phyloP scores from a whole-genome alignment of 2,329 filamentous ascomycete species.

The Trichoderma hamatum region DNA sequence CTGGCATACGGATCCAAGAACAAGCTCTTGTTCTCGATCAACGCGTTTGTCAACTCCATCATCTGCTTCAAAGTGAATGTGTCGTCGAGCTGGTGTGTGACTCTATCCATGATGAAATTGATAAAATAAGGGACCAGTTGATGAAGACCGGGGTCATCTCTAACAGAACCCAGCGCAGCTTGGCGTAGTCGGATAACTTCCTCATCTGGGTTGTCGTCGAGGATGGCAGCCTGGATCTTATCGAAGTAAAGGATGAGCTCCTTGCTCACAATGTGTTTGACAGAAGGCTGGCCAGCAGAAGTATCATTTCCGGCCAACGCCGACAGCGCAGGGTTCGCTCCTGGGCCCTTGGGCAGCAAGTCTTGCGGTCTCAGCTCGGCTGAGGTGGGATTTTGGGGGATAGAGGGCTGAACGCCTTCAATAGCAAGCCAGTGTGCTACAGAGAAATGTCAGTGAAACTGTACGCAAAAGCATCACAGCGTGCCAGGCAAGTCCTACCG shows the following conservation, averaged over 20 bases:
- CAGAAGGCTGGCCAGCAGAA: conserved; percentile 80
- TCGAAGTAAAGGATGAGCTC: conserved; percentile 97
- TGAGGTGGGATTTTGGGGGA: conserved; percentile 92
- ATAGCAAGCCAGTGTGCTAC: conserved; percentile 95
- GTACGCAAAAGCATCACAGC: too few species aligned
- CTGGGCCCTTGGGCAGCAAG: conserved; percentile 84
- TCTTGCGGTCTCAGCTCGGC: conserved; percentile 83
- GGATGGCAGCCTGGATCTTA: conserved; percentile 84
- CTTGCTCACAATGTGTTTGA: conserved; percentile 95
- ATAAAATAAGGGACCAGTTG: conserved; percentile 96
- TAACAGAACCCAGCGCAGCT: conserved; percentile 81
- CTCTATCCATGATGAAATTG: conserved; percentile 92
- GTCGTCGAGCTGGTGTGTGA: conserved; percentile 90
- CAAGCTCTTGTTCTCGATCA: conserved; percentile 81
- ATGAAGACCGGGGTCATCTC: conserved; percentile 88
- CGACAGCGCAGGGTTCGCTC: conserved; percentile 79
- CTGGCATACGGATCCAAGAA: conserved; percentile 67
- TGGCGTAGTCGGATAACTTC: conserved; percentile 71
- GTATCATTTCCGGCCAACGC: conserved; percentile 85
- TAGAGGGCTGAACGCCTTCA: conserved; percentile 94
- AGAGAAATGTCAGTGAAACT: conserved; percentile 27
- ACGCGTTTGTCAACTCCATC: conserved; percentile 84
- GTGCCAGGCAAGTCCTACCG: conserved; percentile 53
- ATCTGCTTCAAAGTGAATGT: conserved; percentile 86
- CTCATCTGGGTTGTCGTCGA: conserved; percentile 86